Evolutionary conservation across 176 grass and related monocot species (phyloP).

Genomic region (Pontederia crassipes): DNA sequence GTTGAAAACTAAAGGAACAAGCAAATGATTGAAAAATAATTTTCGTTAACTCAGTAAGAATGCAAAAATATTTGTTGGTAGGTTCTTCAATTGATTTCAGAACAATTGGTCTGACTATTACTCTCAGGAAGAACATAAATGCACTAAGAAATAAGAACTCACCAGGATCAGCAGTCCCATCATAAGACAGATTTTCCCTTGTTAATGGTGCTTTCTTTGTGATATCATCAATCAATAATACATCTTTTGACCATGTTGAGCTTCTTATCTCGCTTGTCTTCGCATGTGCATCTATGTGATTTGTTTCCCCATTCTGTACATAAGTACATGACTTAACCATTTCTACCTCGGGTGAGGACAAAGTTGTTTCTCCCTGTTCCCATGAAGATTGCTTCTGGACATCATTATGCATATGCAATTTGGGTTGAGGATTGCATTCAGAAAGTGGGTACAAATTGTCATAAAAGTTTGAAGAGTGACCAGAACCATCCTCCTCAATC

Average conservation of each 20-base stretch:
- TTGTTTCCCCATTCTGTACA: slow-evolving; percentile 12
- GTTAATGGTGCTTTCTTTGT: slow-evolving; percentile 39
- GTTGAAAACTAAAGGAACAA: too few relatives aligned
- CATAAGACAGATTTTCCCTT: slow-evolving; percentile 35
- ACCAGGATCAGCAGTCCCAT: slow-evolving; percentile 40
- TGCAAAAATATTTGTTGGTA: too few relatives aligned
- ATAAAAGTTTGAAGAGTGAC: slow-evolving; percentile 16
- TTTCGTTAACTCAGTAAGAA: too few relatives aligned
- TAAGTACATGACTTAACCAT: background rate
- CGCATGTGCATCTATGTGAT: slow-evolving; percentile 13
- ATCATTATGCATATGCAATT: slow-evolving; percentile 6
- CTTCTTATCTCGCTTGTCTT: slow-evolving; percentile 16
- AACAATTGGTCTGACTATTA: too few relatives aligned
- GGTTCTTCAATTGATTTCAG: too few relatives aligned
- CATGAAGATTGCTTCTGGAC: slow-evolving; percentile 4
- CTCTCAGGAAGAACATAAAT: background rate
- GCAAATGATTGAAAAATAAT: too few relatives aligned
- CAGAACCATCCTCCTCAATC: slow-evolving; percentile 5
- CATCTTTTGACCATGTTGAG: slow-evolving; percentile 44
- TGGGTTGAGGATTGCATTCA: slow-evolving; percentile 2
- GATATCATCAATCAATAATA: slow-evolving; percentile 45
- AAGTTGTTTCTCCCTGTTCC: background rate
- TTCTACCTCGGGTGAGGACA: background rate
- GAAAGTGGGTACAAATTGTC: slow-evolving; percentile 4
- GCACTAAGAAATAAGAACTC: slow-evolving; percentile 14